A percentile compares a stretch with the other conserved stretches of the same genome.
These are phyloP conservation scores for Arxiozyma slooffiae DNA, from an alignment of 1,139 yeast genomes.

Conservation along the genomic window DNA sequence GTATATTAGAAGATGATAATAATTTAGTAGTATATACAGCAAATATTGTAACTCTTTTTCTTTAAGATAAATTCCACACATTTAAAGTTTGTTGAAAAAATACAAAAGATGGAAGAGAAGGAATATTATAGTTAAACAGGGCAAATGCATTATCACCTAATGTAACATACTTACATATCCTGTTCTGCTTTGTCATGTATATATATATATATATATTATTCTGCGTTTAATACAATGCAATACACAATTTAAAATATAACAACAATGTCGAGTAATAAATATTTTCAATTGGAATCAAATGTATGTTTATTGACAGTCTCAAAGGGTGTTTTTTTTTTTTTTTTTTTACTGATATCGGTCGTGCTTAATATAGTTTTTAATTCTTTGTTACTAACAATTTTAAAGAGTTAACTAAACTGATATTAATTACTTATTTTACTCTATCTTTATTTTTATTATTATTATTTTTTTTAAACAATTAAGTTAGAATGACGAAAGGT, in stretches of 20 bases:
- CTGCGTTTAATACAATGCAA: neutral
- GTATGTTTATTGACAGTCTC: conserved; percentile 20
- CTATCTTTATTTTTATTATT: neutral
- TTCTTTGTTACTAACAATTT: neutral
- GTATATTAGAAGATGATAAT: no score
- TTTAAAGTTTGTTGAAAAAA: no score
- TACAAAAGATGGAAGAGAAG: no score
- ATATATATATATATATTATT: neutral
- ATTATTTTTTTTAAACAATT: neutral
- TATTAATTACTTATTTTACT: neutral
- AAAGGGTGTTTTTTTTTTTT: neutral
- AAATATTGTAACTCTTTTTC: no score
- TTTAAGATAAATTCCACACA: no score
- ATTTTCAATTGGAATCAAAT: conserved; percentile 36
- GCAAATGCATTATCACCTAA: no score
- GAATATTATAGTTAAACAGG: no score
- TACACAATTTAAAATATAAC: neutral
- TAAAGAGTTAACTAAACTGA: neutral
- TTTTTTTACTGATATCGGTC: no score
- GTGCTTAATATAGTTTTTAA: no score
- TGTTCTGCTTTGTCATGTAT: neutral
- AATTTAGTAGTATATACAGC: no score
- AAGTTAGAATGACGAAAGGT: conserved; percentile 45
- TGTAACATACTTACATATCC: no score
- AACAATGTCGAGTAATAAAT: conserved; percentile 35